phyloP scores from a whole-genome alignment of 2,329 filamentous ascomycete species.

The Pyrenochaeta sp. region DNA sequence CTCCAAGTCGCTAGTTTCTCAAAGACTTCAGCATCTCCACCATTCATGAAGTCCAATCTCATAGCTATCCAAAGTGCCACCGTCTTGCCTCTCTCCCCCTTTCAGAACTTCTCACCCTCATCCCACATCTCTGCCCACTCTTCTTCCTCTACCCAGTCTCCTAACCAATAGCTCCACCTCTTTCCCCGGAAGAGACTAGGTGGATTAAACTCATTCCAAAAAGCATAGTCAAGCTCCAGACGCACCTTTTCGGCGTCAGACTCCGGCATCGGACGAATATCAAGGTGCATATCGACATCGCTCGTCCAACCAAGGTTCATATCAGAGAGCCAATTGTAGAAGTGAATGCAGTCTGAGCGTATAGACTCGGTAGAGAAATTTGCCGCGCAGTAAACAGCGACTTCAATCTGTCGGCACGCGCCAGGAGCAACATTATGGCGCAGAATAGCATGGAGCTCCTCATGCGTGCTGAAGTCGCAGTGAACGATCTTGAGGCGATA shows the following conservation, averaged over 20 bases:
- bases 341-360: not conserved
- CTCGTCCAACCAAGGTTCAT: not conserved
- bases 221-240: not conserved
- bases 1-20: no score
- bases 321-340: not conserved
- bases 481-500: no score
- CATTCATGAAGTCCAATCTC: no score
- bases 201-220: not conserved
- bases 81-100: no score
- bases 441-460: not conserved
- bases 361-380: not conserved
- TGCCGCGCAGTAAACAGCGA: not conserved
- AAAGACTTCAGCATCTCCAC: no score
- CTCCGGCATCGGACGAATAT: not conserved
- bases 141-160: not conserved
- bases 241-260: not conserved
- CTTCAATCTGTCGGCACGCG: not conserved
- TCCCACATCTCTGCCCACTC: not conserved
- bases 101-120: not conserved
- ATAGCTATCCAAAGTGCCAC: no score
- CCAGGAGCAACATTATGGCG: not conserved
- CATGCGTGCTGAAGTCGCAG: not conserved
- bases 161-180: not conserved
- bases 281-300: not conserved
- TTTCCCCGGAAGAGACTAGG: not conserved